Conservation (phyloP, 305 asterid genomes). For the Fraxinus dipetala region DNA sequence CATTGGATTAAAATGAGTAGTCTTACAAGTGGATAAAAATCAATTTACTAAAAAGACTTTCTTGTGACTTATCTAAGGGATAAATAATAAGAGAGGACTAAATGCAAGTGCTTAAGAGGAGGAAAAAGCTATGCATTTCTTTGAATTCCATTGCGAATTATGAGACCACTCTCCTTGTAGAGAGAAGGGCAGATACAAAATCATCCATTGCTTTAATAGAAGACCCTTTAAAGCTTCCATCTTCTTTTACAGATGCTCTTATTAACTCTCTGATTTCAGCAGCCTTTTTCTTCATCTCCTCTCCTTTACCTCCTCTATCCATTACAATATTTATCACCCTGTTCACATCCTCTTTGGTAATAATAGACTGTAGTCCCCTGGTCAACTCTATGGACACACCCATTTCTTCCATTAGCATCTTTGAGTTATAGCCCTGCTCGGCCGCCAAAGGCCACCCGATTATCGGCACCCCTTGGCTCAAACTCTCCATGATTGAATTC, state of each 20-base stretch:
- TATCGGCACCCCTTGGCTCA: conserved; percentile 86
- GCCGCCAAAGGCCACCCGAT: conserved; percentile 95
- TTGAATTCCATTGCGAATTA: neutral
- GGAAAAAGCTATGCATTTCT: neutral
- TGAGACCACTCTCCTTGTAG: neutral
- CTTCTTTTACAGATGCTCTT: conserved; percentile 49
- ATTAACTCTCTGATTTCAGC: conserved; percentile 49
- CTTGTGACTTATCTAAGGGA: neutral
- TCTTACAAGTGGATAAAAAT: neutral
- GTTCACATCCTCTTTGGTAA: conserved; percentile 57
- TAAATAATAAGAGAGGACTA: neutral
- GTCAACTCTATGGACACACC: conserved; percentile 65
- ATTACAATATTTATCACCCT: conserved; percentile 48
- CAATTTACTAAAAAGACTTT: neutral
- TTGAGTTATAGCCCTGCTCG: conserved; percentile 78
- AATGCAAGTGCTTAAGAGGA: neutral
- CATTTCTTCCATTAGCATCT: conserved; percentile 79
- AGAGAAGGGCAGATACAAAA: conserved; percentile 45
- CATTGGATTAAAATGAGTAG: neutral
- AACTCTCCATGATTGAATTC: conserved; percentile 27
- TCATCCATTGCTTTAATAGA: conserved; percentile 54
- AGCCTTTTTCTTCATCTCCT: conserved; percentile 63
- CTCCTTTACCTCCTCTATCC: conserved; percentile 47
- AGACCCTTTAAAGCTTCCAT: conserved; percentile 47
- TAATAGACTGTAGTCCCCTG: conserved; percentile 42